Base-by-base conservation (phyloP, 2,329 filamentous ascomycete genomes). In the Colletotrichum acutatum region DNA sequence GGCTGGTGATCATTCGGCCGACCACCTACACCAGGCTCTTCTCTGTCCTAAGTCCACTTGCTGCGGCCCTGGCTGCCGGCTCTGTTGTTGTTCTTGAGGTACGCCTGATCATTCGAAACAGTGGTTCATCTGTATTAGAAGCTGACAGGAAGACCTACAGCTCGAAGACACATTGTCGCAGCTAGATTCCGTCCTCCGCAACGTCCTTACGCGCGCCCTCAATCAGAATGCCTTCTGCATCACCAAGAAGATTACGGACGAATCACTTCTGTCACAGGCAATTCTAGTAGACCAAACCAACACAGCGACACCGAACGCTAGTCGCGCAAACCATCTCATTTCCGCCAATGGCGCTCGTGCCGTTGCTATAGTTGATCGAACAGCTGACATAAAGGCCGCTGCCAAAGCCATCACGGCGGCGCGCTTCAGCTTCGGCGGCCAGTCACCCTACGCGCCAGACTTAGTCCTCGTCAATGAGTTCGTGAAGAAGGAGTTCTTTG, bases 401-500 rank as follows among this genome's bases (percentile, higher is more conserved):
- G 90, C 90, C 0, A 80, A 84, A 68, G 83, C 85, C 2, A 81
- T 92, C 1, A 84, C 88, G 0, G 82, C 81, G 0, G 89, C 90
- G 1, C 83, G 89, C 2, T 89, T 91, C 75, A 80, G 81, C 16
- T 89, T 90, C 34, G 83, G 86, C 1, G 90, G 90, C 2, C 83
- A 80, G 2, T 91, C 90, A 1, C 85, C 89, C 0, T 92, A 92
- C 76, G 87, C 89, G 0, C 91, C 91, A 0, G 90, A 92, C 76
- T 34, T 91, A 0, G 87, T 92, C 0, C 80, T 92, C 0, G 90
- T 93, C n/a, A 91, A 92, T 72, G 90, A 92, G 74, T 92, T 87
- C 71, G 83, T 85, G 4, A 88, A 88, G 80, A 84, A 87, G 67
- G 83, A 84, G 0, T 91, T 92, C 74, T 78, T 90, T 0, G 83